Evolutionary conservation across 2,329 filamentous ascomycete species (phyloP), one percentile per base, ranked within the genome.

Genomic region (Alternaria gansuensis): DNA sequence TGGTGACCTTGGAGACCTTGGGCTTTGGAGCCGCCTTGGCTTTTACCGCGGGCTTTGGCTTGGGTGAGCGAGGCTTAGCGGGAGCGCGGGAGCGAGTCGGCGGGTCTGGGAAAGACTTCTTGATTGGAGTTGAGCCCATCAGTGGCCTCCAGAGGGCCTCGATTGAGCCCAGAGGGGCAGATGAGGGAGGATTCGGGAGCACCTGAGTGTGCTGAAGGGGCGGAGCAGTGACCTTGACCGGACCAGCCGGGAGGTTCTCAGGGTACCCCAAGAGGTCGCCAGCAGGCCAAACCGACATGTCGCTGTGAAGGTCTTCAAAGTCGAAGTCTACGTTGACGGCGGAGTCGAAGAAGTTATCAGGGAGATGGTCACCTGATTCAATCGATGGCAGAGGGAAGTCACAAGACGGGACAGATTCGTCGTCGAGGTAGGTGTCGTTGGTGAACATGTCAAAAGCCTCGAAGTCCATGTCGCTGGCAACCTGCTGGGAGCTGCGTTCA

Each of bases 61-160:
- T 51, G 5, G 37, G 8, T 10, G 28, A 17, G 1, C 41, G 44
- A 23, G 24, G 23, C 31, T 45, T 49, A 21, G 28, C 9, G 21
- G 37, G 17, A 2, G 29, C 28, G 3, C 10, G 28, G 17, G 29
- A 11, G 10, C 21, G 21, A n/a, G 36, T 44, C 41, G 26, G 41
- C 14, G 5, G n/a, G 13, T 14, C 41, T 5, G 4, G 44, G 10
- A 17, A 3, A 14, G 13, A 6, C 24, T n/a, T 17, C 9, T 29
- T 39, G 17, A 13, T 17, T 1, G 39, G 33, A 44, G 13, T 43
- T 17, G 9, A 34, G 7, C n/a, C 37, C 28, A 55, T 24, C 7
- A 55, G 13, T 2, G 53, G 53, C 24, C 45, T 21, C 53, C 53
- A 55, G 0, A 55, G 29, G 3, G 23, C 29, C n/a, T 55, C 53